Conservation (phyloP, 352 stramenopile genomes). For the Phytophthora sansomeana region DNA sequence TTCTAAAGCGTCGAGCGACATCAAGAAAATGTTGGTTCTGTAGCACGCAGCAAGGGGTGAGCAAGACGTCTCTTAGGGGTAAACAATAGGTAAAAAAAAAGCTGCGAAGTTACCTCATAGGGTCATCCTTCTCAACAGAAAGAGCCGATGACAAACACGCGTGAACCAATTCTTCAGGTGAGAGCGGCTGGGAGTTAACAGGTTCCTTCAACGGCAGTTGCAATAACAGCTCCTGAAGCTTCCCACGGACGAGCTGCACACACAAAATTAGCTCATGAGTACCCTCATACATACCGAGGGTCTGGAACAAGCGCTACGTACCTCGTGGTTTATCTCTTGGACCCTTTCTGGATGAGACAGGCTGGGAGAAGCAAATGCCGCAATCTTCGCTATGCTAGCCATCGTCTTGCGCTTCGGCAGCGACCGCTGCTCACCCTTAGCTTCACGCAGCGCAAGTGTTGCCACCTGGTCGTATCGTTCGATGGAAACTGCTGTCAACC, state of each 20-base stretch:
- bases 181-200: constrained; percentile 50
- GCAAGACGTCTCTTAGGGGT: constrained; percentile 2
- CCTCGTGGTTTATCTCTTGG: constrained; percentile 75
- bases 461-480: constrained; percentile 72
- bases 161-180: constrained; percentile 52
- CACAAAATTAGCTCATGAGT: constrained; percentile 3
- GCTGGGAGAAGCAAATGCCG: constrained; percentile 59
- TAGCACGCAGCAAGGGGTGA: constrained; percentile 3
- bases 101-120: constrained; percentile 49
- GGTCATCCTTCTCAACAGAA: constrained; percentile 54
- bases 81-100: not conserved
- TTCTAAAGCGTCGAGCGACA: constrained; percentile 75
- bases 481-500: constrained; percentile 71
- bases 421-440: constrained; percentile 53
- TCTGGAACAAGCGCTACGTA: constrained; percentile 25
- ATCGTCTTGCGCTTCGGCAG: constrained; percentile 79
- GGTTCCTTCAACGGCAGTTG: constrained; percentile 56
- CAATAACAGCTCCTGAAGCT: constrained; percentile 71
- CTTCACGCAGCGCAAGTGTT: constrained; percentile 65
- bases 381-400: constrained; percentile 84
- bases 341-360: constrained; percentile 42
- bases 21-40: constrained; percentile 75
- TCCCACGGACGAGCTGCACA: constrained; percentile 53
- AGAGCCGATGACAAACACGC: constrained; percentile 58
- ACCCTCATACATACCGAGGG: too few relatives aligned